Percentiles rank a stretch among this genome's conserved stretches.
Conservation (phyloP, 257 asterid species). For the Fraxinus excelsior region DNA sequence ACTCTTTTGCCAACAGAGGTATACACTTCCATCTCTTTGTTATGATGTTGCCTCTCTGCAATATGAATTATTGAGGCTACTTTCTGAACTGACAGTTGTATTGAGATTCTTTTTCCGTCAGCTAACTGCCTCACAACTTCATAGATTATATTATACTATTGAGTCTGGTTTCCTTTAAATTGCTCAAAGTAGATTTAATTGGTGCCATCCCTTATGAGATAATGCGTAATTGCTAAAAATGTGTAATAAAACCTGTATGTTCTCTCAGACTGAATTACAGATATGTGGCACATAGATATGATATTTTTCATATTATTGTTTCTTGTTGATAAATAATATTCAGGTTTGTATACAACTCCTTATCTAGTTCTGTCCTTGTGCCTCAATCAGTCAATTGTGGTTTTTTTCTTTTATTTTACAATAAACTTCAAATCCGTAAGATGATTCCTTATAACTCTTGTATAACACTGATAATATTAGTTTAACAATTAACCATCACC, state of each 20-base stretch:
- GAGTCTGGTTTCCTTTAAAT: too few relatives aligned
- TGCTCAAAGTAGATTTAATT: background rate
- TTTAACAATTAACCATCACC: background rate
- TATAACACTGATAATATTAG: background rate
- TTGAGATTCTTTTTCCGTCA: background rate
- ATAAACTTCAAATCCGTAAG: background rate
- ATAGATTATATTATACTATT: too few relatives aligned
- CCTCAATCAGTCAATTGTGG: background rate
- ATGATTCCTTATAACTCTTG: background rate
- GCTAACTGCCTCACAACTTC: background rate
- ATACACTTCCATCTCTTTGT: slow-evolving; percentile 8
- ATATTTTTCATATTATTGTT: too few relatives aligned
- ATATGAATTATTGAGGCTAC: background rate
- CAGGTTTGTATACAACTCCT: background rate
- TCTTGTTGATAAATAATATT: background rate
- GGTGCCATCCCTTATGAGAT: background rate
- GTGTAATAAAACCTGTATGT: background rate
- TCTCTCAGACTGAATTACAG: background rate
- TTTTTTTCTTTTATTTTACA: background rate
- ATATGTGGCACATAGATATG: background rate
- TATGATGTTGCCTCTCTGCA: background rate
- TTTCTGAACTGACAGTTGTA: background rate
- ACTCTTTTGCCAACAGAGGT: slow-evolving; percentile 90
- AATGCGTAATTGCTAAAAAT: background rate
- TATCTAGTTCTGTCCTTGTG: background rate